Conservation (phyloP, 2,329 filamentous ascomycete species). For the Cladophialophora bantiana region DNA sequence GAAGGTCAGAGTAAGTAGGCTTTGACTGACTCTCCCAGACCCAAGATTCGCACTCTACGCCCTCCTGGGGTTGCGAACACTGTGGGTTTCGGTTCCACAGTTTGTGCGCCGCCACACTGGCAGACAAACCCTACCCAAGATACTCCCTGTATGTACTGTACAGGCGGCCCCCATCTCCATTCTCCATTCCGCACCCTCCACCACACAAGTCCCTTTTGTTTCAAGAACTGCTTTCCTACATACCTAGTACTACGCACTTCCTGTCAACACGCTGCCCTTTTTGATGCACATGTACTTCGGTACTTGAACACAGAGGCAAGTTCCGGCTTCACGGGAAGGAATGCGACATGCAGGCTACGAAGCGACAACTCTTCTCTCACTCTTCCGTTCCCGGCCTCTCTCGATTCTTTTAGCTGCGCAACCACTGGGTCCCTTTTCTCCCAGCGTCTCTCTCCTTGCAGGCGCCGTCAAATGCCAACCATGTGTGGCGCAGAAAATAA, state of each 20-base stretch:
- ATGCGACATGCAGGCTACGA: background rate
- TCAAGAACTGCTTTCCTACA: background rate
- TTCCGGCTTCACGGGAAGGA: background rate
- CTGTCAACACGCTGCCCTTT: background rate
- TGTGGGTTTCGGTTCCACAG: constrained; percentile 1
- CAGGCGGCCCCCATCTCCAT: too few relatives aligned
- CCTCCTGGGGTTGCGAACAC: background rate
- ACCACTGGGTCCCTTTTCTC: background rate
- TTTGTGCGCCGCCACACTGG: background rate
- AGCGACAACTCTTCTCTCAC: background rate
- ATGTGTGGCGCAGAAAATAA: constrained; percentile 9
- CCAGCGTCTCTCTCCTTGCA: constrained; percentile 1
- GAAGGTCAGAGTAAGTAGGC: background rate
- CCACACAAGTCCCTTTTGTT: background rate
- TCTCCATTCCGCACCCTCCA: background rate
- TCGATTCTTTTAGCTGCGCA: background rate
- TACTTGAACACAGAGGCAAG: constrained; percentile 1
- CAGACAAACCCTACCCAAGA: background rate
- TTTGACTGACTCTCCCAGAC: background rate
- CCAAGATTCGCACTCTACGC: background rate
- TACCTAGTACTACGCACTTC: too few relatives aligned
- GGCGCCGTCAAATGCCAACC: constrained; percentile 7
- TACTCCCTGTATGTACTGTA: background rate
- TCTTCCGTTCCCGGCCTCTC: background rate
- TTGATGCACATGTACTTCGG: constrained; percentile 1